Evolutionary conservation across 805 yeast species (phyloP).

Genomic region (Candida argentea): DNA sequence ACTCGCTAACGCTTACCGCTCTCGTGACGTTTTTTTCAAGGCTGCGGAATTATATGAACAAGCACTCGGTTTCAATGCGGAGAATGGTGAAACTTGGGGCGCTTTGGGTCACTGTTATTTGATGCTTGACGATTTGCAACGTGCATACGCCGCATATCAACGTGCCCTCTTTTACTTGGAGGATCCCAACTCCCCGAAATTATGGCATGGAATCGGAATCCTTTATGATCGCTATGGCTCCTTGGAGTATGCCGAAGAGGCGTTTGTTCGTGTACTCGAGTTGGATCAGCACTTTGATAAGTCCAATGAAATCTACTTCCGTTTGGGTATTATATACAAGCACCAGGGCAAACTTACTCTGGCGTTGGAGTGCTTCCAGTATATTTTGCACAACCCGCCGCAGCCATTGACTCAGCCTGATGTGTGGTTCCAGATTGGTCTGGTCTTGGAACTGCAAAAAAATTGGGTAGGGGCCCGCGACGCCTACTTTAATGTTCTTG

Average conservation of each 20-base stretch:
- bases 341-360: slow-evolving; percentile 82
- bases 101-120: slow-evolving; percentile 91
- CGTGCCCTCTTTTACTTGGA: slow-evolving; percentile 86
- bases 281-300: slow-evolving; percentile 94
- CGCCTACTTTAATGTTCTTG: slow-evolving; percentile 87
- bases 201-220: slow-evolving; percentile 98
- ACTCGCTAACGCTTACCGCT: slow-evolving; percentile 79
- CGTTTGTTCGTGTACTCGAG: slow-evolving; percentile 90
- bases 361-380: slow-evolving; percentile 90
- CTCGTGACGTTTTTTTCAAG: slow-evolving; percentile 81
- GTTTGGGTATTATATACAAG: slow-evolving; percentile 93
- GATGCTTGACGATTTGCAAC: slow-evolving; percentile 91
- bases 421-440: slow-evolving; percentile 97
- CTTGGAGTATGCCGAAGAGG: slow-evolving; percentile 95
- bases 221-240: slow-evolving; percentile 94
- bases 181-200: slow-evolving; percentile 89
- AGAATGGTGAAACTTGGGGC: slow-evolving; percentile 96
- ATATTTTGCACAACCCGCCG: slow-evolving; percentile 85
- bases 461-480: slow-evolving; percentile 89
- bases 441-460: slow-evolving; percentile 87
- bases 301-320: slow-evolving; percentile 91
- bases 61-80: slow-evolving; percentile 71
- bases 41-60: slow-evolving; percentile 92
- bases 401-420: slow-evolving; percentile 93
- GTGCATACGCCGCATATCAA: slow-evolving; percentile 95